Conservation (phyloP, 257 asterid genomes). For the Primulina tabacum region DNA sequence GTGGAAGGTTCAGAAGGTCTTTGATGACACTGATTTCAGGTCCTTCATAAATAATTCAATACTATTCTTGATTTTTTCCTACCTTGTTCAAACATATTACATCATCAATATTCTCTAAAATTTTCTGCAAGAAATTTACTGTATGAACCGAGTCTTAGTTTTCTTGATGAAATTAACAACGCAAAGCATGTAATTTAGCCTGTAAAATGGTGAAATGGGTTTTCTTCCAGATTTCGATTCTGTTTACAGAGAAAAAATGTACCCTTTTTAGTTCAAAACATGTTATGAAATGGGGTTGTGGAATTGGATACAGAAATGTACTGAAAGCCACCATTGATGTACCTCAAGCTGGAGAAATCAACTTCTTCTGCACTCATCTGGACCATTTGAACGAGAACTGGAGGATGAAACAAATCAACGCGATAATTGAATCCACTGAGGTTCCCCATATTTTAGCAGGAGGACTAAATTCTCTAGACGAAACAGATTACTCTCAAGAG, state of each 20-base stretch:
- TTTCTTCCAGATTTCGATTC: no score
- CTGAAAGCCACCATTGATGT: constrained; percentile 91
- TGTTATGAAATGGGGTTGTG: neutral
- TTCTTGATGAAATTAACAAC: no score
- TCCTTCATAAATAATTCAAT: constrained; percentile 5
- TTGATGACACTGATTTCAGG: constrained; percentile 90
- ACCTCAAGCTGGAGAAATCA: constrained; percentile 72
- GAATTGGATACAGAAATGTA: constrained; percentile 63
- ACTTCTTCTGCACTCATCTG: constrained; percentile 73
- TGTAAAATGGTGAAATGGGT: no score
- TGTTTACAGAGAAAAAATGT: no score
- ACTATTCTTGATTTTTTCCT: neutral
- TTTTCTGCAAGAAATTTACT: no score
- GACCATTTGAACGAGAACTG: constrained; percentile 89
- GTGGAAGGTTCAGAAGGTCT: constrained; percentile 77
- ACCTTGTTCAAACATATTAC: neutral
- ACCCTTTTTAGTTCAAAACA: no score
- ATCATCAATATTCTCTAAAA: neutral
- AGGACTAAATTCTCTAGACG: constrained; percentile 80
- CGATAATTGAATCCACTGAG: constrained; percentile 66
- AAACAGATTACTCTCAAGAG: constrained; percentile 79
- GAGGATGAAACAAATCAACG: constrained; percentile 88
- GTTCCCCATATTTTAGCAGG: constrained; percentile 92
- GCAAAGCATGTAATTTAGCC: no score
- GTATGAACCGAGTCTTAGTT: neutral